A percentile compares a stretch with the other conserved stretches of the same genome.
Evolutionary conservation across 345 rosid species (phyloP).

Genomic region (Rubroshorea leprosula): DNA sequence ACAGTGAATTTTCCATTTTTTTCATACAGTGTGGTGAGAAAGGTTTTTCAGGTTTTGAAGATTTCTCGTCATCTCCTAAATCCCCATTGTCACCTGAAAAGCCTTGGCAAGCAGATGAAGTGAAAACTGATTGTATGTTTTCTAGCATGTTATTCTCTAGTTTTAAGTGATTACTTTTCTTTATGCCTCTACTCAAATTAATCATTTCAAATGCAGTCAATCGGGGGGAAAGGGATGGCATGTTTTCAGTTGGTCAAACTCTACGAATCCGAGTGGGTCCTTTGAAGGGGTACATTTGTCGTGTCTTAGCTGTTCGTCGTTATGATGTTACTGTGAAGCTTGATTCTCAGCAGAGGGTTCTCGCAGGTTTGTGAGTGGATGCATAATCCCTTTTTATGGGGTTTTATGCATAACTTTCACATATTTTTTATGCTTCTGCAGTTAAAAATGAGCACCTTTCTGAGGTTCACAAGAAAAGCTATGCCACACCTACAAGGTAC

Average conservation of each 20-base stretch:
- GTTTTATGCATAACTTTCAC: not conserved
- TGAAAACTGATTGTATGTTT: slow-evolving; percentile 52
- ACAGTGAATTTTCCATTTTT: slow-evolving; percentile 17
- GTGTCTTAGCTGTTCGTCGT: slow-evolving; percentile 70
- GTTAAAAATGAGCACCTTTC: slow-evolving; percentile 87
- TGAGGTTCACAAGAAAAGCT: slow-evolving; percentile 73
- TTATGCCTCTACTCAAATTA: slow-evolving; percentile 16
- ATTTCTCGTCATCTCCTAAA: slow-evolving; percentile 63
- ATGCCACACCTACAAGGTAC: slow-evolving; percentile 42
- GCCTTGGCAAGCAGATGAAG: slow-evolving; percentile 52
- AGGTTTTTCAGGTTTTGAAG: slow-evolving; percentile 51
- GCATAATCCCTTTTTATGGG: slow-evolving; percentile 4
- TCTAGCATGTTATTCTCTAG: slow-evolving; percentile 5
- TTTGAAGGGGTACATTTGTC: slow-evolving; percentile 86
- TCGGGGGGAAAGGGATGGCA: slow-evolving; percentile 56
- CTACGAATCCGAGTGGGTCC: slow-evolving; percentile 91
- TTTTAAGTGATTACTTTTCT: not conserved
- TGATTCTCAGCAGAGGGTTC: slow-evolving; percentile 78
- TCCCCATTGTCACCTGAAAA: slow-evolving; percentile 67
- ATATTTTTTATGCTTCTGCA: slow-evolving; percentile 27
- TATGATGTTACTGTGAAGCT: slow-evolving; percentile 90
- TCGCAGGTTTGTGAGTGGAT: slow-evolving; percentile 50
- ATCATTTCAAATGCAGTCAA: slow-evolving; percentile 50
- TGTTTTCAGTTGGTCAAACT: slow-evolving; percentile 78
- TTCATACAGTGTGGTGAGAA: slow-evolving; percentile 26